Base-by-base conservation (phyloP, 2,329 filamentous ascomycete species). In the Ophiostoma ips region DNA sequence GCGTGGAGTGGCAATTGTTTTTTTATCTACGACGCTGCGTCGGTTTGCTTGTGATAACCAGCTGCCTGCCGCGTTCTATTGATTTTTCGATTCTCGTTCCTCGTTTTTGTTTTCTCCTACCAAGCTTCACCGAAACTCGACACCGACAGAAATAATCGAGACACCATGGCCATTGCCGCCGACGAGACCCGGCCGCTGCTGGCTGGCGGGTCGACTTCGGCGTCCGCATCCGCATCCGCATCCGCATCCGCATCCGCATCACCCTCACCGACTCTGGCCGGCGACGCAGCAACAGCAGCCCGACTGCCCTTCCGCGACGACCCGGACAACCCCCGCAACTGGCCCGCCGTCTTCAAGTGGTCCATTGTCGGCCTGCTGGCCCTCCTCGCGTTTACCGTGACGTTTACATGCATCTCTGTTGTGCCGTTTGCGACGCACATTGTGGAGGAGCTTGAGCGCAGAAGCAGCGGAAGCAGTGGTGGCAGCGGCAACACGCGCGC, bases 371-470 rank as follows among this genome's bases (percentile, higher is more conserved):
- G 63, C 16, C 58, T 79, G 34, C 64, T 79, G 28, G 70, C 71
- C 18, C 65, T 72, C 46, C 75, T 72, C 67, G 70, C 72, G 0
- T 79, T 78, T 53, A 75, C 72, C 0, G 73, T 78, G 72, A 77
- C 75, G 3, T 76, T 78, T 55, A 77, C 72, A 7, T 79, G 75
- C 61, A 73, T 76, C 50, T 70, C 69, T 0, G 66, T 77, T 1
- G 71, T 77, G 1, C 75, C 75, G 0, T 65, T 79, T 46, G 73
- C 75, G 7, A 65, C 63, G 35, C 65, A 63, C 44, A 77, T 79
- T 54, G 68, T 74, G 19, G 56, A 62, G 2, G 74, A 79, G 51
- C 66, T 75, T 13, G 58, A 60, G 7, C 60, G 64, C 28, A 65
- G 64, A 16, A 54, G 56, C 5, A 59, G 62, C 21, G 65, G 64